Evolutionary conservation across 805 yeast species (phyloP).

Genomic region (Maudiozyma serrabonitensis): DNA sequence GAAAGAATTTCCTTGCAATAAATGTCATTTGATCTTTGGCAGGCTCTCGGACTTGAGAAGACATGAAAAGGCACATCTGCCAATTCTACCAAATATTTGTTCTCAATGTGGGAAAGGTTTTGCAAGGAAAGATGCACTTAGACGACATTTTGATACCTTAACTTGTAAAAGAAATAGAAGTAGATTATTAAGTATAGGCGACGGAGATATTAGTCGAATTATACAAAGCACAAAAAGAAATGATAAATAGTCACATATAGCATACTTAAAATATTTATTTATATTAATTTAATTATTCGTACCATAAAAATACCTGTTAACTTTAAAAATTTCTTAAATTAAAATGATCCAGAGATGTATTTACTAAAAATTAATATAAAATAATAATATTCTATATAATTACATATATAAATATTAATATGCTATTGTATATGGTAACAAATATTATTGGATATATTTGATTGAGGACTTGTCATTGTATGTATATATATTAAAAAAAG

Average conservation of each 20-base stretch:
- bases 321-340: too few species aligned
- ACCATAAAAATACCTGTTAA: too few species aligned
- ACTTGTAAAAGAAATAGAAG: conserved; percentile 67
- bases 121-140: conserved; percentile 73
- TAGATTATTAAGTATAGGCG: conserved; percentile 30
- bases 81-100: conserved; percentile 66
- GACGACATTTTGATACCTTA: conserved; percentile 61
- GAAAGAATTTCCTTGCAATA: conserved; percentile 39
- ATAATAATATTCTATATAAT: background rate
- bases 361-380: background rate
- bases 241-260: background rate
- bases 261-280: background rate
- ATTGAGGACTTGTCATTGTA: background rate
- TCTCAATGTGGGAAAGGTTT: conserved; percentile 69
- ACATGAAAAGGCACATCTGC: conserved; percentile 62
- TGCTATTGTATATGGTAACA: background rate
- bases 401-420: background rate
- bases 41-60: conserved; percentile 63
- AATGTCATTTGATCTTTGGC: conserved; percentile 52
- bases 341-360: too few species aligned
- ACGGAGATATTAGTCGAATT: conserved; percentile 24
- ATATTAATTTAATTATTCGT: background rate
- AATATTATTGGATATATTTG: background rate
- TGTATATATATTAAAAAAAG: background rate
- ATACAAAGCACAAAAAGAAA: conserved; percentile 8